These are phyloP conservation scores for Monsonia emarginata DNA, from an alignment of 441 rosid species.

Conservation along the genomic window DNA sequence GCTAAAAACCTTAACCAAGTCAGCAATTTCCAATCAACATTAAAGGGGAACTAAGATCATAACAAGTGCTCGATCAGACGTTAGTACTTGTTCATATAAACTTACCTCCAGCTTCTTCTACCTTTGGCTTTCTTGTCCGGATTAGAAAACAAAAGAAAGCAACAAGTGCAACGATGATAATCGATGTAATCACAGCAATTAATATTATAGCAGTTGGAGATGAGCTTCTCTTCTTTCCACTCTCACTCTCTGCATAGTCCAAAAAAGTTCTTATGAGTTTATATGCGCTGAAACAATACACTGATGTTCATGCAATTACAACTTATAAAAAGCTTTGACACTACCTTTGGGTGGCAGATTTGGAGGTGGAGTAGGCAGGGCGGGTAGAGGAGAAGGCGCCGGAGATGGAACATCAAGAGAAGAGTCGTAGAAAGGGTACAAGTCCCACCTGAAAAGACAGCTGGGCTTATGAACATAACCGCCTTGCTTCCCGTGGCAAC, in stretches of 20 bases:
- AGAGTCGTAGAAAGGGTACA: constrained; percentile 18
- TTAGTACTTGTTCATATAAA: too few species aligned
- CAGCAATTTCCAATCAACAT: too few species aligned
- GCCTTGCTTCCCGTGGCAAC: constrained; percentile 23
- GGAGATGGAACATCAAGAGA: constrained; percentile 14
- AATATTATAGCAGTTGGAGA: constrained; percentile 2
- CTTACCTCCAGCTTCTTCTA: too few species aligned
- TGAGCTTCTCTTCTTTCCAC: constrained; percentile 1
- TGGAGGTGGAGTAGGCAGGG: too few species aligned
- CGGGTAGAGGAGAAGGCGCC: too few species aligned
- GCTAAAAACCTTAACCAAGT: too few species aligned
- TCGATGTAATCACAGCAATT: neutral
- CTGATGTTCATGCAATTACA: too few species aligned
- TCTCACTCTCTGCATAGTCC: constrained; percentile 25
- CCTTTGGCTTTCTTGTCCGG: constrained; percentile 10
- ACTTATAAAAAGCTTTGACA: too few species aligned
- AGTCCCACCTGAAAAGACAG: constrained; percentile 31
- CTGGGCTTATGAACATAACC: constrained; percentile 31
- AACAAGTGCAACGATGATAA: constrained; percentile 19
- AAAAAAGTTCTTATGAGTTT: neutral
- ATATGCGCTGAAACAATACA: neutral
- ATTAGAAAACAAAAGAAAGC: constrained; percentile 16
- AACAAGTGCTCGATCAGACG: too few species aligned
- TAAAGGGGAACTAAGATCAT: too few species aligned
- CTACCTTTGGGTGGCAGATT: neutral